Conservation (phyloP, 2,329 filamentous ascomycete genomes). For the Chrysoporthe puriensis region DNA sequence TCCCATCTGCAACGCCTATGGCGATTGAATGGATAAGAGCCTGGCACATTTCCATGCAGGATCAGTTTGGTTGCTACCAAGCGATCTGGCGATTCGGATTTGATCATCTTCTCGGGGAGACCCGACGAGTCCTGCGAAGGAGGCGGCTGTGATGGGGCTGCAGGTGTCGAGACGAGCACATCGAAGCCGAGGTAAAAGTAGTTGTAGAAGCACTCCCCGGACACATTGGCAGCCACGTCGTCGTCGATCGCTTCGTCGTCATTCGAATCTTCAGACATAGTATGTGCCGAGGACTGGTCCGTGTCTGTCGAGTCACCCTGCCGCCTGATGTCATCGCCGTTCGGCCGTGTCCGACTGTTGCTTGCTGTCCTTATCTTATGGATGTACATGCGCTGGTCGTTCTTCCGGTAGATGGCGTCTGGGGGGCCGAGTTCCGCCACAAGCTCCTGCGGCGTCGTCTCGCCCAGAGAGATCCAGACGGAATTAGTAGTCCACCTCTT, state of each 20-base stretch:
- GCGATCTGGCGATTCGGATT: conserved; percentile 58
- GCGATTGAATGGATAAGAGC: conserved; percentile 95
- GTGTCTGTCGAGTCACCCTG: conserved; percentile 69
- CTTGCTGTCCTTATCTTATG: conserved; percentile 67
- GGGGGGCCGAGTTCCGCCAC: conserved; percentile 90
- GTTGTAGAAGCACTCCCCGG: conserved; percentile 89
- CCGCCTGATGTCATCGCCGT: conserved; percentile 47
- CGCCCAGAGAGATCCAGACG: conserved; percentile 75
- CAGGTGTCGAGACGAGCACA: conserved; percentile 81
- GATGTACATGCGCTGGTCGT: conserved; percentile 85
- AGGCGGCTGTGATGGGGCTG: conserved; percentile 64
- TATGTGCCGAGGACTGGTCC: conserved; percentile 75
- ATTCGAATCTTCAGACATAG: conserved; percentile 71
- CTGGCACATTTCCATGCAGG: conserved; percentile 91
- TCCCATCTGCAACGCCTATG: conserved; percentile 90
- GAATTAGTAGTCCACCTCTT: conserved; percentile 69
- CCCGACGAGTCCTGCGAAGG: conserved; percentile 48
- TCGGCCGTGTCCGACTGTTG: conserved; percentile 53
- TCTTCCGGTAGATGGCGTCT: conserved; percentile 91
- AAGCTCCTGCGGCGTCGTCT: conserved; percentile 90
- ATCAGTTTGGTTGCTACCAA: conserved; percentile 90
- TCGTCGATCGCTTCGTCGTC: conserved; percentile 62
- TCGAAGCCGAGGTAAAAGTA: conserved; percentile 97
- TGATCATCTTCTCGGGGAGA: conserved; percentile 41
- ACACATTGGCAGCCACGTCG: conserved; percentile 55